Evolutionary conservation across 1,284 basidiomycete species (phyloP), one percentile per base, ranked within the genome.

Genomic region (Coniferiporia weirii): DNA sequence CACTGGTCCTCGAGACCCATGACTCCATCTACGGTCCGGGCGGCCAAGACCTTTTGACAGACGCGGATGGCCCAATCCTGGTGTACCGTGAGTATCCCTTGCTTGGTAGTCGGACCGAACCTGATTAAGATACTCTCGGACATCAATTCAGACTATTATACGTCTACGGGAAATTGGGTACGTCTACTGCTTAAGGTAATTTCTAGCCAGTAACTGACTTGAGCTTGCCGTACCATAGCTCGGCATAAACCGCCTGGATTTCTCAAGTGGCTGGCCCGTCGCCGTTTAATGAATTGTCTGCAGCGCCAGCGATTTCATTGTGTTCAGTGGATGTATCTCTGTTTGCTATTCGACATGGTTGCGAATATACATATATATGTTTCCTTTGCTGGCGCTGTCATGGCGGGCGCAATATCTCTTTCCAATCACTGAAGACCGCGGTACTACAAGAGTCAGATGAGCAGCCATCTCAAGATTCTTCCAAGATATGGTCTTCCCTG

Each of bases 1-100:
- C 80, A 6, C 70, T 79, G 9, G 75, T 84, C 35, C 70, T 84
- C 6, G 75, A 66, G 3, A 70, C 72, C 32, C 80, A 83, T 61
- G 80, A 71, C 49, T 70, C 63, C 32, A 78, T 79, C 44, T 60
- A 76, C 59, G 81, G 77, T 0, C 77, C 77, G 19, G 77, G 77
- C 45, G 76, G 77, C 4, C 74, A 76, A 62, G 72, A 73, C 58
- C 22, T 78, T 27, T 64, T 72, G 57, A 57, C 61, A 6, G 76
- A 77, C 58, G 54, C 36, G 4, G 76, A 75, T 61, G 75, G 72
- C 12, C 64, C 68, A 20, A 66, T 76, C 53, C 63, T 78, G 19
- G 71, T 77, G 9, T 78, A 79, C 64, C 76, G 76, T 76, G 56
- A 59, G 75, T 61, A 6, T 27, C 27, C 27, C 27, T 27, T 27